Evolutionary conservation across 495 filamentous ascomycete genomes (phyloP).

Genomic region (Melanomma pulvis-pyrius): DNA sequence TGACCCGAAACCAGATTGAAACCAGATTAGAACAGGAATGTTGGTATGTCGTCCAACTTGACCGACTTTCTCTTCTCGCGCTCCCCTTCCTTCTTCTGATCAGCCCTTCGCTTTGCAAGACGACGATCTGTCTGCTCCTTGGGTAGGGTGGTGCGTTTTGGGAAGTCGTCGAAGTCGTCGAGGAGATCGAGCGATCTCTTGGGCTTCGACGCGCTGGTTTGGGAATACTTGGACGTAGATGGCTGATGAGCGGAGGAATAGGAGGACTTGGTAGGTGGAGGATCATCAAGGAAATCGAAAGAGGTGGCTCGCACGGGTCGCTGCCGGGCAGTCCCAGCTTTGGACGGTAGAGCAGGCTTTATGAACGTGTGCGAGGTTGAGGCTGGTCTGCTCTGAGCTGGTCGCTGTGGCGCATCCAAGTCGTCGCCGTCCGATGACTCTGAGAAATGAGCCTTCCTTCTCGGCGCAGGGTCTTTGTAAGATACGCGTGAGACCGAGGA

Average conservation of each 20-base stretch:
- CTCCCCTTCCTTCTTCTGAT: slow-evolving; percentile 33
- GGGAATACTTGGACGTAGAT: not conserved
- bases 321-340: not conserved
- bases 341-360: slow-evolving; percentile 12
- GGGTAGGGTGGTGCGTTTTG: not conserved
- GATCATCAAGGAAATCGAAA: slow-evolving; percentile 14
- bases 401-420: slow-evolving; percentile 16
- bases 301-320: not conserved
- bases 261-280: not conserved
- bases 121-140: slow-evolving; percentile 21
- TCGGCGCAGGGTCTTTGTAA: not conserved
- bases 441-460: not conserved
- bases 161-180: slow-evolving; percentile 12
- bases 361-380: not conserved
- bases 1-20: no score
- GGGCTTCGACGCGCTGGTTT: not conserved
- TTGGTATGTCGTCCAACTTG: slow-evolving; percentile 41
- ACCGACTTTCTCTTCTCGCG: slow-evolving; percentile 35
- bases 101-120: slow-evolving; percentile 38
- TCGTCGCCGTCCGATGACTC: slow-evolving; percentile 23
- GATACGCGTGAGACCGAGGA: no score
- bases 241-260: not conserved
- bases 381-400: not conserved
- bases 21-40: slow-evolving; percentile 37
- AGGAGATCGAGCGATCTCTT: slow-evolving; percentile 1